Base-by-base conservation (phyloP, 2,329 filamentous ascomycete genomes). In the Nectriaceae sp. region DNA sequence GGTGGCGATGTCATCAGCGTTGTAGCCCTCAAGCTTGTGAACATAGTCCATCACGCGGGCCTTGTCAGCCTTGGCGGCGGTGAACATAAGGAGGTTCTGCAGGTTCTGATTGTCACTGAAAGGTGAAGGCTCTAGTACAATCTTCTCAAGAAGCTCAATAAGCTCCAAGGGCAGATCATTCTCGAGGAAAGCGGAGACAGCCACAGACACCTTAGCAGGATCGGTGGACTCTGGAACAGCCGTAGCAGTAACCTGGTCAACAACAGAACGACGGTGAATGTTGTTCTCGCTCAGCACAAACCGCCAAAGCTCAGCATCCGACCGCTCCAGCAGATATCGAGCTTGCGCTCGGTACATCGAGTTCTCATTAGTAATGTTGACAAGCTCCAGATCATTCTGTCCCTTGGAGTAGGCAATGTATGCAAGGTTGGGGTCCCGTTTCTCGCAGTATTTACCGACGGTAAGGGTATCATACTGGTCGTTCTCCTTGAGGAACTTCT, bases 331-430 rank as follows among this genome's bases (percentile, higher is more conserved):
- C 20, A 99, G 80, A 71, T 99, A 99, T 31, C 94, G 88, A 49
- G 92, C 93, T 72, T 99, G 94, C n/a, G 89, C 89, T 63, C 92
- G 88, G 81, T 96, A 99, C 94, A 99, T 99, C n/a, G 90, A 87
- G 75, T 99, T 99, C 74, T 99, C 95, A 63, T 97, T 99, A 65
- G 94, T 97, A 65, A 99, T 93, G 70, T 89, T 94, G 72, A 99
- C 93, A 47, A 99, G 82, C 74, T 99, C 95, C 24, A 99, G 75
- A 65, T 99, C 94, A 58, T 99, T 99, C 72, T 97, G 90, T 18
- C 94, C 94, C 78, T 99, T 99, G 62, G 86, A 83, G 71, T 97
- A 99, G 53, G 91, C 89, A 66, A 97, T 96, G 72, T 89, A 96
- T 3, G 90, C 93, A 46, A 99, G 78, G 68, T 96, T 96, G 54